Evolutionary conservation across 1,139 yeast species (phyloP).

Genomic region (Geotrichum citri-aurantii): DNA sequence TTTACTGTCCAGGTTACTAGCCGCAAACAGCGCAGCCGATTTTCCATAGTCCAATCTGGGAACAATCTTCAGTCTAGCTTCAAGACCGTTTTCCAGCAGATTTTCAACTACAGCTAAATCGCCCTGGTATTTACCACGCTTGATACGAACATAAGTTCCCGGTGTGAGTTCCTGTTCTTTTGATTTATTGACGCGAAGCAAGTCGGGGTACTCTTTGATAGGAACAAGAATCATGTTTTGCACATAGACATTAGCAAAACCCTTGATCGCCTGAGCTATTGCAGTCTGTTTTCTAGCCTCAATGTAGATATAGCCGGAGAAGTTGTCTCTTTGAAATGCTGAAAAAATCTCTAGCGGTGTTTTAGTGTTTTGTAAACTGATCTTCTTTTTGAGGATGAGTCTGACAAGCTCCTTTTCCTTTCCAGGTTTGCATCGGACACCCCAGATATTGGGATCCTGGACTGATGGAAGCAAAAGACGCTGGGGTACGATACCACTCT

Average conservation of each 20-base stretch:
- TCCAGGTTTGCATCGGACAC: slow-evolving; percentile 88
- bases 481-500: slow-evolving; percentile 85
- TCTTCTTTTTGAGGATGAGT: slow-evolving; percentile 72
- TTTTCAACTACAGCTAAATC: slow-evolving; percentile 92
- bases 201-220: slow-evolving; percentile 89
- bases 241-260: slow-evolving; percentile 76
- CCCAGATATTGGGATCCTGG: slow-evolving; percentile 95
- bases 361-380: slow-evolving; percentile 55
- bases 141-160: slow-evolving; percentile 85
- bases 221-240: slow-evolving; percentile 80
- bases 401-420: slow-evolving; percentile 88
- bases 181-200: slow-evolving; percentile 83
- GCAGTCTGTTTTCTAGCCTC: slow-evolving; percentile 95
- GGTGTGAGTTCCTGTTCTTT: slow-evolving; percentile 84
- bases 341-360: slow-evolving; percentile 70
- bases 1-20: slow-evolving; percentile 39
- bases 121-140: slow-evolving; percentile 86
- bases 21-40: slow-evolving; percentile 30
- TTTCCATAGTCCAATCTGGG: slow-evolving; percentile 91
- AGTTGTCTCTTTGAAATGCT: slow-evolving; percentile 93
- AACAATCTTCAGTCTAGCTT: slow-evolving; percentile 83
- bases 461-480: slow-evolving; percentile 90
- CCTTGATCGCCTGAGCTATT: slow-evolving; percentile 78
- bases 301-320: slow-evolving; percentile 83
- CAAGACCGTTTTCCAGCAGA: slow-evolving; percentile 89